Evolutionary conservation across 169 alveolate species (phyloP).

Genomic region (Plasmodium relictum): DNA sequence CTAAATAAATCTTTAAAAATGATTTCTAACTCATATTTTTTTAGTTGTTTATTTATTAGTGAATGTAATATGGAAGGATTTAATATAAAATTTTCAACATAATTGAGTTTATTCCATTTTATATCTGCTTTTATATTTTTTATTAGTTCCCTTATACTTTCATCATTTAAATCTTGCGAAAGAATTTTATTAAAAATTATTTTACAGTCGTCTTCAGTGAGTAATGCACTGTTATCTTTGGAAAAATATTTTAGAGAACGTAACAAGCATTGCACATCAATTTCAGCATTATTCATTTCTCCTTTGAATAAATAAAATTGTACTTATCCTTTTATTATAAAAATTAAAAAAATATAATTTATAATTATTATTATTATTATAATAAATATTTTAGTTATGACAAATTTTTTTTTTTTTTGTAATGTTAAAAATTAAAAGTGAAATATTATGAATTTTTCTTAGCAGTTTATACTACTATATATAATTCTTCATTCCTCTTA

Average conservation of each 20-base stretch:
- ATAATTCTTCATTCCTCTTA: no score
- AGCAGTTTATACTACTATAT: no score
- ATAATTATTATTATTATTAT: no score
- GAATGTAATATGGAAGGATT: conserved; percentile 53
- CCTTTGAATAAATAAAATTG: neutral
- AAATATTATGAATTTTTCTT: no score
- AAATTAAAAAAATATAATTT: neutral
- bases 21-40: conserved; percentile 20
- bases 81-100: conserved; percentile 59
- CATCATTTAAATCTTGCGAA: conserved; percentile 53
- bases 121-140: conserved; percentile 43
- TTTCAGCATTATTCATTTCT: conserved; percentile 23
- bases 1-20: conserved; percentile 62
- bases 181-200: conserved; percentile 67
- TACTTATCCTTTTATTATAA: no score
- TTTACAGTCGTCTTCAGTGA: conserved; percentile 28
- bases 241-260: conserved; percentile 58
- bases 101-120: conserved; percentile 31
- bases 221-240: conserved; percentile 33
- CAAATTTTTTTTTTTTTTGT: no score
- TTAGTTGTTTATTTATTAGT: conserved; percentile 67
- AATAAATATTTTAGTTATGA: no score
- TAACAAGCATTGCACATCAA: conserved; percentile 48
- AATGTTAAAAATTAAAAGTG: no score
- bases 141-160: conserved; percentile 32